Evolutionary conservation across 129 eudicot genomes (phyloP).

Genomic region (Tagetes erecta): DNA sequence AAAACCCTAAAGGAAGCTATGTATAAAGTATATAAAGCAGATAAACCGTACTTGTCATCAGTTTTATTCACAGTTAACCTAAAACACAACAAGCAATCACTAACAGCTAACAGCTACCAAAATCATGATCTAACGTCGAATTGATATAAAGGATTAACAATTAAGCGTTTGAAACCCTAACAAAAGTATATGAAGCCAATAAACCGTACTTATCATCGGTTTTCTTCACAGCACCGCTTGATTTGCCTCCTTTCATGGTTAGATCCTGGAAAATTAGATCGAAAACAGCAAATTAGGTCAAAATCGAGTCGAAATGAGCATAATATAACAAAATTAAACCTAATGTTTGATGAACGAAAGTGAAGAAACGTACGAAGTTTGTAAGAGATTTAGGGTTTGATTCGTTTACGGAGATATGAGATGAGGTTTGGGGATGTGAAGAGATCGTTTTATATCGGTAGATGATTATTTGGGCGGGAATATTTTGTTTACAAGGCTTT

Average conservation of each 20-base stretch:
- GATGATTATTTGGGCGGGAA: conserved; percentile 34
- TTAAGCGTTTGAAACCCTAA: neutral
- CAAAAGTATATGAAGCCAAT: neutral
- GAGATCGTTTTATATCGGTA: conserved; percentile 11
- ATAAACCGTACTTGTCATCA: conserved; percentile 36
- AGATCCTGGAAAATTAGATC: conserved; percentile 21
- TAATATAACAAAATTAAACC: neutral
- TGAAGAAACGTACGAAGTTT: neutral
- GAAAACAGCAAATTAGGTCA: conserved; percentile 19
- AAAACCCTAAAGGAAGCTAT: neutral
- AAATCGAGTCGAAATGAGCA: neutral
- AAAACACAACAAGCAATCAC: neutral
- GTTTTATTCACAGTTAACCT: conserved; percentile 78
- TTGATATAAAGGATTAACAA: no score
- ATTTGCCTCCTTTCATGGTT: conserved; percentile 63
- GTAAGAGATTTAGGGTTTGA: conserved; percentile 32
- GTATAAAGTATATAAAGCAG: neutral
- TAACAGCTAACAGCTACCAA: neutral
- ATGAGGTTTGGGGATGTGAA: conserved; percentile 14
- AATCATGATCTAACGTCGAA: neutral
- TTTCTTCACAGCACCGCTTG: conserved; percentile 44
- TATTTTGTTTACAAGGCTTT: neutral
- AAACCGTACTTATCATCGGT: conserved; percentile 41
- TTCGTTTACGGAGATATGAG: neutral
- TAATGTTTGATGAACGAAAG: neutral